Evolutionary conservation across 495 filamentous ascomycete species (phyloP).

Genomic region (Pyronema domesticum): DNA sequence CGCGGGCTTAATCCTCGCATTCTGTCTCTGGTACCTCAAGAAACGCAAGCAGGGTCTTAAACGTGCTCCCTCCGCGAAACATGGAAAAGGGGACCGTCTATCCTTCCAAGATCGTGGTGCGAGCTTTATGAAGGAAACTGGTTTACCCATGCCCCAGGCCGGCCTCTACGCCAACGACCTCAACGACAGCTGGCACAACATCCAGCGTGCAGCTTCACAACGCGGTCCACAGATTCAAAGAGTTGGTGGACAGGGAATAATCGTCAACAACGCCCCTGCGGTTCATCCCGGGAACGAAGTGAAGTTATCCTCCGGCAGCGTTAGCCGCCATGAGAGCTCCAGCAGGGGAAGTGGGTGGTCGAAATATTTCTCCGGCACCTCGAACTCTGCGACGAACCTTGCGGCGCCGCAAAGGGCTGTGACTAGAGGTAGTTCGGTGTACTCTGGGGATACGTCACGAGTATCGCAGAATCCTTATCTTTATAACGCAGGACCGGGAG

Average conservation of each 20-base stretch:
- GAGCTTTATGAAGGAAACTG: constrained; percentile 21
- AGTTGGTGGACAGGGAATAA: not conserved
- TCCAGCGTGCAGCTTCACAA: not conserved
- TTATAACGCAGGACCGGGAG: constrained; percentile 12
- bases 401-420: constrained; percentile 16
- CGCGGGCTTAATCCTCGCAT: constrained; percentile 46
- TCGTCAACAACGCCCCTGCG: too few relatives aligned
- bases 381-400: constrained; percentile 13
- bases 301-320: too few relatives aligned
- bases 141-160: too few relatives aligned
- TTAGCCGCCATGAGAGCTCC: too few relatives aligned
- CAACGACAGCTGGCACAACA: not conserved
- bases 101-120: constrained; percentile 23
- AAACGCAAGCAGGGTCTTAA: constrained; percentile 25
- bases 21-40: constrained; percentile 50
- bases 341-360: constrained; percentile 17
- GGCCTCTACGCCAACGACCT: too few relatives aligned
- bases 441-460: constrained; percentile 12
- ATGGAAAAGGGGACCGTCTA: not conserved
- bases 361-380: constrained; percentile 20
- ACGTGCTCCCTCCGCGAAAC: not conserved
- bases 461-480: constrained; percentile 15
- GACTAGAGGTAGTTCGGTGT: constrained; percentile 9
- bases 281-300: not conserved
- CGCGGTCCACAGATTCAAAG: not conserved